Percentiles rank a stretch among this genome's conserved stretches.
Evolutionary conservation across 2,329 filamentous ascomycete species (phyloP).

Genomic region (Sordariomycetes sp.): DNA sequence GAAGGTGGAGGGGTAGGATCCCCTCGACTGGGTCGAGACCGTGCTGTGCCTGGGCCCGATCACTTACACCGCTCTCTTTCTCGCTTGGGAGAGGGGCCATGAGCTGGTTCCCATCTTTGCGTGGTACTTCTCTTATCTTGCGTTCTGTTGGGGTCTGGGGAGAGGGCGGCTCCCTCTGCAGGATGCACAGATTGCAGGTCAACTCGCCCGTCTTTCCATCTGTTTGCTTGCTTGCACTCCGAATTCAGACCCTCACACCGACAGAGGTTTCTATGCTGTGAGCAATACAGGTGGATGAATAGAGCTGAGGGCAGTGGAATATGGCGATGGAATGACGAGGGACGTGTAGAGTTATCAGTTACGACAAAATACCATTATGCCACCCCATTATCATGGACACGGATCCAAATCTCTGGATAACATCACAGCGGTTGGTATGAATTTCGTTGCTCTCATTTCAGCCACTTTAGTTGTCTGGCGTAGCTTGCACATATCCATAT

Average conservation of each 20-base stretch:
- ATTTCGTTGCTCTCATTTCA: too few relatives aligned
- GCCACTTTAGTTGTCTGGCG: not conserved
- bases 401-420: not conserved
- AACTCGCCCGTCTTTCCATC: too few relatives aligned
- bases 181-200: too few relatives aligned
- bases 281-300: not conserved
- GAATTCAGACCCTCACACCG: not conserved
- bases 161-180: not conserved
- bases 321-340: not conserved
- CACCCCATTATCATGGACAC: not conserved
- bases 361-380: too few relatives aligned
- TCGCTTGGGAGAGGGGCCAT: not conserved
- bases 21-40: not conserved
- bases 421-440: too few relatives aligned
- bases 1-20: not conserved
- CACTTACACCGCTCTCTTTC: not conserved
- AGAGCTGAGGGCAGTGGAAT: not conserved
- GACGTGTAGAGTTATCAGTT: not conserved
- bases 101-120: not conserved
- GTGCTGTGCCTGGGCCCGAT: not conserved
- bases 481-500: too few relatives aligned
- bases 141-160: not conserved
- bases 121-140: not conserved
- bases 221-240: too few relatives aligned
- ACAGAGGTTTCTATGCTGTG: not conserved